phyloP scores from a whole-genome alignment of 148 eudicot genomes.

The Chenopodium suecicum region DNA sequence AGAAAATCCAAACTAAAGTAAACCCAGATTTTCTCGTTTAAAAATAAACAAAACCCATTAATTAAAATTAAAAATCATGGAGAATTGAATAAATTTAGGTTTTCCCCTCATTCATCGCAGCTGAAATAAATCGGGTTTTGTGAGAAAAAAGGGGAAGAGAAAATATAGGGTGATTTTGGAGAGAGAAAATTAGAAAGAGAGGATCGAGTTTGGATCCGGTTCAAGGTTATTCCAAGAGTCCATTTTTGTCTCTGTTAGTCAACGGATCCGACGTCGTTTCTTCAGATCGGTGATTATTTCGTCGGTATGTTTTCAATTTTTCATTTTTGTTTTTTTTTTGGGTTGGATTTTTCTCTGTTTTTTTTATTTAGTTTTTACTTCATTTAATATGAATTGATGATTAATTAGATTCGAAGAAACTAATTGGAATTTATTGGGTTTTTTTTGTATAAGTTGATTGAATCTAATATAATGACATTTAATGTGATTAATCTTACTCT shows the following conservation, averaged over 20 bases:
- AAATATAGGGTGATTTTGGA: constrained; percentile 5
- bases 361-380: background rate
- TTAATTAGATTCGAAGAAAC: background rate
- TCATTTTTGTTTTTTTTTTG: background rate
- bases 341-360: background rate
- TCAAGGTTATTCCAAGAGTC: background rate
- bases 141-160: background rate
- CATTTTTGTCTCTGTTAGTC: constrained; percentile 8
- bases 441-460: background rate
- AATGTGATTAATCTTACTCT: background rate
- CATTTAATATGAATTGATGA: background rate
- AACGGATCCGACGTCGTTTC: constrained; percentile 28
- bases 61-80: too few relatives aligned
- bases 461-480: background rate
- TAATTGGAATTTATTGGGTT: background rate
- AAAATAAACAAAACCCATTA: background rate
- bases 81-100: too few relatives aligned
- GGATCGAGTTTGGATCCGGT: constrained; percentile 25
- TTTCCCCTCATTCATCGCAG: constrained; percentile 14
- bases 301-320: background rate
- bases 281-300: constrained; percentile 14
- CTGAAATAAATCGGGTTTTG: constrained; percentile 11
- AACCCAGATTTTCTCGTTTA: background rate
- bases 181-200: background rate
- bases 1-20: background rate